Evolutionary conservation across 108 stramenopile species (phyloP).

Genomic region (Nitzschia inconspicua): DNA sequence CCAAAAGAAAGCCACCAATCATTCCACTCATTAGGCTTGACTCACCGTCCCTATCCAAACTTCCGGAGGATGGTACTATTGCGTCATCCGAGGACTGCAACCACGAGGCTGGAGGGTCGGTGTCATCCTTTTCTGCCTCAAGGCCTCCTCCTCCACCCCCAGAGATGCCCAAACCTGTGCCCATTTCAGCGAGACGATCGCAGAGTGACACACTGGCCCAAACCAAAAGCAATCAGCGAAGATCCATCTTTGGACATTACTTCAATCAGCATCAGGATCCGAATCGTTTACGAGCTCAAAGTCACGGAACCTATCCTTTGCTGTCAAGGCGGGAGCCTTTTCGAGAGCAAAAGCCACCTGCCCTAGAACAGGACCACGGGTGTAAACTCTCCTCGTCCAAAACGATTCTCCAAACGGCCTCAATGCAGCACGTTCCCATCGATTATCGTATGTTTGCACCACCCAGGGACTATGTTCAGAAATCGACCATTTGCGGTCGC

Average conservation of each 20-base stretch:
- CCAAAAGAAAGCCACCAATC: too few relatives aligned
- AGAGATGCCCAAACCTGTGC: too few relatives aligned
- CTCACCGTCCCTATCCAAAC: too few relatives aligned
- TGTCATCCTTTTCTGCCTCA: too few relatives aligned
- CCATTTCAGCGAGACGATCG: too few relatives aligned
- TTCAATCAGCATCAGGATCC: constrained; percentile 19
- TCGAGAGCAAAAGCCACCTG: neutral
- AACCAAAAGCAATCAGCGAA: constrained; percentile 12
- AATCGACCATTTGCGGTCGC: constrained; percentile 18
- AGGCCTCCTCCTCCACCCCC: too few relatives aligned
- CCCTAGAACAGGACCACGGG: neutral
- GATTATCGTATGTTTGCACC: constrained; percentile 27
- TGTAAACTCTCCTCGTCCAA: neutral
- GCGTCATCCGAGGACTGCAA: too few relatives aligned
- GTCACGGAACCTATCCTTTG: neutral
- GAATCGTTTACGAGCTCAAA: neutral
- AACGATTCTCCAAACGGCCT: neutral
- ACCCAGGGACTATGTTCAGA: constrained; percentile 6
- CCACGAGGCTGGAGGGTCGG: too few relatives aligned
- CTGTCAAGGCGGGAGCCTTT: neutral
- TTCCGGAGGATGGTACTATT: too few relatives aligned
- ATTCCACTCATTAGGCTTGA: too few relatives aligned
- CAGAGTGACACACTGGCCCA: constrained; percentile 9
- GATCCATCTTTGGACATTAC: constrained; percentile 35
- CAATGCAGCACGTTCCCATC: neutral